Conservation (phyloP, 768 basidiomycete genomes). For the Boletus sensibilis region DNA sequence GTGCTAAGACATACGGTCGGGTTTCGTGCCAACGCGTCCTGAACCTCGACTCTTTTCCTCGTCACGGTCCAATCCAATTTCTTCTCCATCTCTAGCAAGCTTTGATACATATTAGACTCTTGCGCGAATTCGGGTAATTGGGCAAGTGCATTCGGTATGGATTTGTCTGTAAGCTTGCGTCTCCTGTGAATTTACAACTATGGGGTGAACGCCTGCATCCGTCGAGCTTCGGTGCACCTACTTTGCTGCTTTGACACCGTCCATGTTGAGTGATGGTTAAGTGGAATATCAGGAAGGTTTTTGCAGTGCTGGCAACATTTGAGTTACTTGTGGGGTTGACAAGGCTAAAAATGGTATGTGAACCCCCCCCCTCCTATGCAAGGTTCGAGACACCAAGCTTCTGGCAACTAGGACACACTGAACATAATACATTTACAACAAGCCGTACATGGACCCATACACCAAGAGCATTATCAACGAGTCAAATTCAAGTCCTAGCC, state of each 20-base stretch:
- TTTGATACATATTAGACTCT: constrained; percentile 85
- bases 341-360: constrained; percentile 3
- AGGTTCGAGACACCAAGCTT: no score
- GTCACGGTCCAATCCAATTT: constrained; percentile 95
- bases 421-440: background rate
- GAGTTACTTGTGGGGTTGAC: background rate
- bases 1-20: constrained; percentile 45
- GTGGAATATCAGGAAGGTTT: background rate
- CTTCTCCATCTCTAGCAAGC: constrained; percentile 84
- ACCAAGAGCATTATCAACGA: background rate
- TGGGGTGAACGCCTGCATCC: background rate
- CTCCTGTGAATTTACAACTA: constrained; percentile 42
- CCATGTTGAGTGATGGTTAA: constrained; percentile 15
- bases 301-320: background rate
- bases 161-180: constrained; percentile 78
- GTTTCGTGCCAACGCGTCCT: constrained; percentile 77
- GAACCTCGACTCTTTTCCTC: constrained; percentile 86
- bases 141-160: constrained; percentile 71
- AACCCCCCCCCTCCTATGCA: constrained; percentile 3
- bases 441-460: background rate
- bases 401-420: no score
- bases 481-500: background rate
- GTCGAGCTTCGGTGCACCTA: constrained; percentile 8
- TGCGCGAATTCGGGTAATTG: constrained; percentile 73
- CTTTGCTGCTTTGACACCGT: constrained; percentile 37